phyloP scores from a whole-genome alignment of 306 rosid genomes.

The Prunus mira region DNA sequence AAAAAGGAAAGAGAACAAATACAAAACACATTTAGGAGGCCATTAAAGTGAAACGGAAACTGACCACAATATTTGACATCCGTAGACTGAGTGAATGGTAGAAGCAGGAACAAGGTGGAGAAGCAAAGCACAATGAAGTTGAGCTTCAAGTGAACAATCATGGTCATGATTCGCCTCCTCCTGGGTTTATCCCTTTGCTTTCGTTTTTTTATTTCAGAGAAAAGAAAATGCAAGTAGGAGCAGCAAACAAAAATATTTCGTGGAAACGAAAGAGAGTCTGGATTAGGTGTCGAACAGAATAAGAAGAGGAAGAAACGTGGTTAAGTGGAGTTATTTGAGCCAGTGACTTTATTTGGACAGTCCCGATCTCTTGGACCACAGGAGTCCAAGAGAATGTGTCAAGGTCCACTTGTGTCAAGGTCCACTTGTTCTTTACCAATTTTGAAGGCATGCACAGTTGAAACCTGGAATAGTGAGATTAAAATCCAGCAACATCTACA shows the following conservation, averaged over 20 bases:
- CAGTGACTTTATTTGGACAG: neutral
- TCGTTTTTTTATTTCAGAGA: neutral
- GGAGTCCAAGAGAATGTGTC: too few species aligned
- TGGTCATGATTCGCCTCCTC: constrained; percentile 32
- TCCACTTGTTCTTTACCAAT: too few species aligned
- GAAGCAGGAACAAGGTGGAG: constrained; percentile 30
- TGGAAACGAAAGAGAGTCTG: neutral
- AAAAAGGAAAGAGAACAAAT: neutral
- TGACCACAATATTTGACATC: constrained; percentile 62
- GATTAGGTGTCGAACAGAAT: neutral
- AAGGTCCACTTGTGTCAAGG: too few species aligned
- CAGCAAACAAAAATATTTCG: neutral
- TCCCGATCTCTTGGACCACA: too few species aligned
- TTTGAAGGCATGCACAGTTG: too few species aligned
- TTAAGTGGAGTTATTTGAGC: neutral
- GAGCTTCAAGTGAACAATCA: constrained; percentile 29
- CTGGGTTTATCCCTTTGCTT: neutral
- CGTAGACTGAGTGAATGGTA: constrained; percentile 39
- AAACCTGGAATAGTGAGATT: too few species aligned
- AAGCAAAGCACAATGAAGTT: constrained; percentile 35
- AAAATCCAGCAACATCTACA: too few species aligned
- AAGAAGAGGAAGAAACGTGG: neutral
- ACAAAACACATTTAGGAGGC: neutral
- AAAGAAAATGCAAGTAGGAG: neutral
- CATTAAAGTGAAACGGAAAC: constrained; percentile 5